Percentiles rank a stretch among this genome's conserved stretches.
Evolutionary conservation across 73 alveolate species (phyloP).

Genomic region (Breviolum minutum): DNA sequence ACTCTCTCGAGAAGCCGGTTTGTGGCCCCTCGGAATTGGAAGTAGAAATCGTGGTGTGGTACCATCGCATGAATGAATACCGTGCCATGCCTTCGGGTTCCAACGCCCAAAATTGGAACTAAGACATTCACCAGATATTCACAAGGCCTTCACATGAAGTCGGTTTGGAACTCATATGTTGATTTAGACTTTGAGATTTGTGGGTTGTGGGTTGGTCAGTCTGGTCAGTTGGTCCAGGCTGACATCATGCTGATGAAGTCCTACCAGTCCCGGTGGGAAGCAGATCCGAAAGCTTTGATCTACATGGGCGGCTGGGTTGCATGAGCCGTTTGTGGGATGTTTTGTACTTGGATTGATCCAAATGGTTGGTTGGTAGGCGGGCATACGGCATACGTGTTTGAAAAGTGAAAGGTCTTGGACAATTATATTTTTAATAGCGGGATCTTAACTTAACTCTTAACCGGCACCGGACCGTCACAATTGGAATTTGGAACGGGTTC

Average conservation of each 20-base stretch:
- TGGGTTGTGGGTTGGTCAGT: background rate
- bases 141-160: background rate
- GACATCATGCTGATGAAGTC: constrained; percentile 12
- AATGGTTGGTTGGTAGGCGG: background rate
- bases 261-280: background rate
- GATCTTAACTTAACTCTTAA: background rate
- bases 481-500: too few relatives aligned
- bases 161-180: background rate
- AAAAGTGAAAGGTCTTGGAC: background rate
- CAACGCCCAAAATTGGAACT: too few relatives aligned
- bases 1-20: background rate
- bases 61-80: background rate
- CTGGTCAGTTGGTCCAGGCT: background rate
- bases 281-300: background rate
- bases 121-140: too few relatives aligned
- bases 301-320: background rate
- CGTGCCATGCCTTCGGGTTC: background rate
- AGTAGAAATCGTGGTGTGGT: background rate
- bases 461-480: background rate
- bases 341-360: background rate
- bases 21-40: background rate
- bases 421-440: too few relatives aligned
- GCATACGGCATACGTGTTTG: background rate
- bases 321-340: background rate
- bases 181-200: background rate